Percentiles rank a stretch among this genome's conserved stretches.
These are phyloP conservation scores for Neurospora sp. DNA, from an alignment of 495 filamentous ascomycete genomes.

Conservation along the genomic window DNA sequence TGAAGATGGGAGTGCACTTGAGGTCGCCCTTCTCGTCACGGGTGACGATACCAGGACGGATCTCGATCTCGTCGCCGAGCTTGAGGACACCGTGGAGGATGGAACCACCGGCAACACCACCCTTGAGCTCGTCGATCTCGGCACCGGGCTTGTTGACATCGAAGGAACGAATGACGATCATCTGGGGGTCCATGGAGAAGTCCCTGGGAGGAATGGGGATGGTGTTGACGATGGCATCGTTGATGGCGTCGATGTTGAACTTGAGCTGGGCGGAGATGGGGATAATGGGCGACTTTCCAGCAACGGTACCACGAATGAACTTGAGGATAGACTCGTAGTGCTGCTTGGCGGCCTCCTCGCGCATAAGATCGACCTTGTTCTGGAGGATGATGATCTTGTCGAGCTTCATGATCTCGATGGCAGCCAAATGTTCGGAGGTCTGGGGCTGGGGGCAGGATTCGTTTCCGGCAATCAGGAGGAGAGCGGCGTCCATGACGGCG, in stretches of 20 bases:
- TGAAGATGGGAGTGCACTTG: conserved; percentile 94
- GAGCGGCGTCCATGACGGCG: conserved; percentile 97
- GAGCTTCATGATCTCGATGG: conserved; percentile 98
- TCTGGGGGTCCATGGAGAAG: conserved; percentile 82
- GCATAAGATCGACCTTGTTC: conserved; percentile 98
- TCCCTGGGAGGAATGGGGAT: conserved; percentile 87
- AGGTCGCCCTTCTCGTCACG: conserved; percentile 89
- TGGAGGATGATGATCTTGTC: conserved; percentile 98
- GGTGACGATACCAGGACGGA: conserved; percentile 88
- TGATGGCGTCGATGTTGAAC: conserved; percentile 98
- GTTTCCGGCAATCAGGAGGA: conserved; percentile 95
- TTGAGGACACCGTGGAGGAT: conserved; percentile 94
- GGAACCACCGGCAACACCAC: conserved; percentile 94
- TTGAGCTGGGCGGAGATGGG: conserved; percentile 98
- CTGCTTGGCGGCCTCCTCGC: conserved; percentile 79
- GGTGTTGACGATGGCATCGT: conserved; percentile 83
- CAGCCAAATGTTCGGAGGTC: conserved; percentile 95
- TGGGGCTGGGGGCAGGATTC: conserved; percentile 99
- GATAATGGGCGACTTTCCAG: conserved; percentile 91
- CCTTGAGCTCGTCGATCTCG: conserved; percentile 98
- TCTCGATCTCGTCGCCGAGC: conserved; percentile 95
- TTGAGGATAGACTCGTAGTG: conserved; percentile 95
- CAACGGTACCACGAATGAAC: conserved; percentile 95
- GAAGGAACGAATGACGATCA: conserved; percentile 98
- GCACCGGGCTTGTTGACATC: conserved; percentile 99